These are phyloP conservation scores for Metschnikowia borealis DNA, from an alignment of 805 yeast species.

Conservation along the genomic window DNA sequence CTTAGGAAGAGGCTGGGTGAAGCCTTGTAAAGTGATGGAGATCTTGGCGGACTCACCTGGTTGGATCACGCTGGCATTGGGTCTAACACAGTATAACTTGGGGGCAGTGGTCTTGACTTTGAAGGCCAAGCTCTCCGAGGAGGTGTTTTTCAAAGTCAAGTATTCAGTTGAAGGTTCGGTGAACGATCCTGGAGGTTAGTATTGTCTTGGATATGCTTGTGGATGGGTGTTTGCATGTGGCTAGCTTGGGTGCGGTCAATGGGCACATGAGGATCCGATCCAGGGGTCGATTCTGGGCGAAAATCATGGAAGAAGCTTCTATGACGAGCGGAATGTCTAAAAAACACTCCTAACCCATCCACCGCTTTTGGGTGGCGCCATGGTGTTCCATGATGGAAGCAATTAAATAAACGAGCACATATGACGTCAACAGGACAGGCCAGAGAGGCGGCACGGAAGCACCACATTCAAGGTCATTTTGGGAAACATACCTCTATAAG, in stretches of 20 bases:
- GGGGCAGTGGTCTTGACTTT: conserved; percentile 99
- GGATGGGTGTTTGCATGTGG: background rate
- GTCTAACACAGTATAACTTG: conserved; percentile 90
- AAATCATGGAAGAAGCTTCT: too few species aligned
- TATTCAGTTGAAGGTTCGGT: conserved; percentile 65
- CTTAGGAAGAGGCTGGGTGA: conserved; percentile 66
- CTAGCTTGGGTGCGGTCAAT: background rate
- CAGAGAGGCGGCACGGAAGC: background rate
- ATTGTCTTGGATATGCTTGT: background rate
- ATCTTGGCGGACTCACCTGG: conserved; percentile 75
- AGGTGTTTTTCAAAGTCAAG: conserved; percentile 52
- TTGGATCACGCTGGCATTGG: conserved; percentile 77
- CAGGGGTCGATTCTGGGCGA: too few species aligned
- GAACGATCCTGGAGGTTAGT: conserved; percentile 58
- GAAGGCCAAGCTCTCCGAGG: conserved; percentile 67
- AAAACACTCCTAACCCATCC: too few species aligned
- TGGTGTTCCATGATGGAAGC: background rate
- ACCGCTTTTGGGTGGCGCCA: background rate
- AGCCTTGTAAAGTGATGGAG: conserved; percentile 81
- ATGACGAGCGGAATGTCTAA: too few species aligned
- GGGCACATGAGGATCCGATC: background rate
- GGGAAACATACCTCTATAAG: conserved; percentile 66
- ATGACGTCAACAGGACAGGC: background rate
- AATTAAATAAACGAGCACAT: background rate
- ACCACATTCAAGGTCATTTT: background rate